Evolutionary conservation across 1,139 yeast species (phyloP), one percentile per base, ranked within the genome.

Genomic region (Saccharomyces hybrid): DNA sequence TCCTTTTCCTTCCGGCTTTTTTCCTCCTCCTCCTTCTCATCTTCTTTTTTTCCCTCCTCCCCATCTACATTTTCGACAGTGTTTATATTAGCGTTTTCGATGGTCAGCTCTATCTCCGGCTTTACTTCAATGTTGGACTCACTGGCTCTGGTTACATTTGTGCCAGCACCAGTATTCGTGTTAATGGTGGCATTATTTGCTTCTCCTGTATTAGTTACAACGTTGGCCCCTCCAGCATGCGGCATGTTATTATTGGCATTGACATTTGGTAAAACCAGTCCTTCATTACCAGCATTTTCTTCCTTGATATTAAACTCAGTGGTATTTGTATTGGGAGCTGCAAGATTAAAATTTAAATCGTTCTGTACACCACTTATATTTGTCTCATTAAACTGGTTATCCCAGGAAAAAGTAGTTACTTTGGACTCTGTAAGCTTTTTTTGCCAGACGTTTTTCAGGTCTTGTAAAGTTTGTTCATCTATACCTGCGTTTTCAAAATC

Each of bases 401-500:
- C 95, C 97, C 97, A 91, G 2, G 88, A 78, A 64, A 90, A 86
- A 52, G 75, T 73, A 25, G 95, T 90, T 14, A 89, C 96, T 47
- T 78, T 80, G 4, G 93, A 75, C 54, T 81, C 84, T 1, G 85
- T 78, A 53, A 93, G 76, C 65, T 86, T 86, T 53, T 84, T 84
- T 68, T 89, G 88, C 99, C 99, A 93, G 52, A 73, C 70, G 34
- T 78, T 75, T 66, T 86, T 83, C 65, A 93, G 78, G 65, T 90
- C 97, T 65, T 88, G 93, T 58, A 95, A 74, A 1, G 97, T 90
- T 46, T 86, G 82, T 66, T 90, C 97, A 68, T 93, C 98, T 54
- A 93, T 88, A 26, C 98, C 99, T 58, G 88, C 86, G 64, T 93
- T 95, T 69, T 93, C 98, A 67, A 93, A 93, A 70, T 93, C 99